Evolutionary conservation across 768 basidiomycete species (phyloP), one percentile per base, ranked within the genome.

Genomic region (Pulveroboletus ravenelii): DNA sequence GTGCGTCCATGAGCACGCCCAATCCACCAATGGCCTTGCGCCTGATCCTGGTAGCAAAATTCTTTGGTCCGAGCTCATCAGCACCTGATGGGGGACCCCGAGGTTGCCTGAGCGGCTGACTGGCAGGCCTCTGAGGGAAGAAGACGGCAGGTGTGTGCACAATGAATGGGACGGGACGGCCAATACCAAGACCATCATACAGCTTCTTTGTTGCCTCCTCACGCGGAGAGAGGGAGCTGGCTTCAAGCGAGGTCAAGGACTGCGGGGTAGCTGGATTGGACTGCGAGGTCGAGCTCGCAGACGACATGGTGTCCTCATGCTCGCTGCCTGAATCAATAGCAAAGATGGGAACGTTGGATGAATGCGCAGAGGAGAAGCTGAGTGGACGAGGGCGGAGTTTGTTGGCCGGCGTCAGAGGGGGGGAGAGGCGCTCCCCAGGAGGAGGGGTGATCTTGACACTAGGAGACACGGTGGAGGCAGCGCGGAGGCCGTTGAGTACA

Each of bases 141-240:
- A 49, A 62, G 47, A 62, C 44, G 52, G 40, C 54, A 49, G 49
- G 45, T 2, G 52, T 14, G 45, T 58, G 58, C 27, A 61, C 57
- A 31, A 62, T 52, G 31, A 54, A 49, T 25, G 83, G 77, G 29
- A 71, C 73, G 25, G 87, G 80, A 51, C 89, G 79, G 35, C 89
- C 87, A 48, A 92, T 81, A n/a, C 90, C 87, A 36, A 93, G 78
- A 35, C 90, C 90, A 71, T 92, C 90, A 65, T 89, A 92, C 52
- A 90, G 70, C 72, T 87, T 89, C 80, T 89, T 92, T 36, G 84
- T 68, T 10, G 83, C 89, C 71, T 90, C 89, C 70, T 92, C 89
- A 72, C 89, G 85, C 65, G 86, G 85, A 70, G 87, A 89, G 59
- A 91, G 81, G 48, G 84, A 79, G 54, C 69, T 70, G 2, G 62